phyloP scores from a whole-genome alignment of 148 eudicot genomes.

The Heliamphora exappendiculata region DNA sequence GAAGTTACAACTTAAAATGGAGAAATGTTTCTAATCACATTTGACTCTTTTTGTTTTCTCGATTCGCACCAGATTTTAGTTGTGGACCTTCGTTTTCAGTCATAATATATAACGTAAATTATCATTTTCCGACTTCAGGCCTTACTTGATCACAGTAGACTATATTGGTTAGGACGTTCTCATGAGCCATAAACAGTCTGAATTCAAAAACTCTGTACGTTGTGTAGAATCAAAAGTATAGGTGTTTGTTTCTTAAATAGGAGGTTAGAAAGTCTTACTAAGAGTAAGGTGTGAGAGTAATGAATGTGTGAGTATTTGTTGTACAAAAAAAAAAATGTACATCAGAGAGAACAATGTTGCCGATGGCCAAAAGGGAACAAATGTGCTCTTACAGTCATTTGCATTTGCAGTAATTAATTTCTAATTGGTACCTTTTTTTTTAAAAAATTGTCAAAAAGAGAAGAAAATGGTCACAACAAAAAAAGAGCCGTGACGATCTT shows the following conservation, averaged over 20 bases:
- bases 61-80: not conserved
- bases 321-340: no score
- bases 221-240: not conserved
- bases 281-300: no score
- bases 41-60: not conserved
- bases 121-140: not conserved
- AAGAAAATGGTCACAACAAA: no score
- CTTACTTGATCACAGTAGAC: not conserved
- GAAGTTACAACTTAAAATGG: not conserved
- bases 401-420: no score
- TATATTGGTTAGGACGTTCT: not conserved
- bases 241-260: no score
- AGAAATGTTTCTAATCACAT: not conserved
- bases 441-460: no score
- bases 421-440: no score
- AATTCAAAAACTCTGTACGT: not conserved
- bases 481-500: no score
- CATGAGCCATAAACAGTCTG: not conserved
- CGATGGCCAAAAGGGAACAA: not conserved
- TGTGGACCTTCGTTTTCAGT: not conserved
- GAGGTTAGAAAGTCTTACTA: no score
- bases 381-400: not conserved
- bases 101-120: not conserved
- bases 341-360: no score
- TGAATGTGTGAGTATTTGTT: no score